Evolutionary conservation across 805 yeast genomes (phyloP), one percentile per base, ranked within the genome.

Genomic region (Starmerella potacharoeniae): DNA sequence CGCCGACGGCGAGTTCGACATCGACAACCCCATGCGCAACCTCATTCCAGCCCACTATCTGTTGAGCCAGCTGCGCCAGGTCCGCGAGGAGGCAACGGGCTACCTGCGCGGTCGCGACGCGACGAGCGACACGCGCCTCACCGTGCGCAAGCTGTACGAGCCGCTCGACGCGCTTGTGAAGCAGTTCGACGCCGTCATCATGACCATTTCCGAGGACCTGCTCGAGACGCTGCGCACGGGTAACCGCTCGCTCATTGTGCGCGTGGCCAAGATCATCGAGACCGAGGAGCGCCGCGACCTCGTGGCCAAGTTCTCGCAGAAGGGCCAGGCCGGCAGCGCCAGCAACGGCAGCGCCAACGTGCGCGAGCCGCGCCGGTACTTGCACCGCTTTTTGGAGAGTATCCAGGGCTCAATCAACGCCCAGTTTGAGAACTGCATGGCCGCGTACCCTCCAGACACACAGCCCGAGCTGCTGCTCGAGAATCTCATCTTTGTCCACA

Each of bases 401-500:
- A 71, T 87, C 44, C 77, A 79, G 59, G 75, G 75, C 50, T 77
- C 86, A 6, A 77, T 90, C 11, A 73, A 70, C 31, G 85, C 81
- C 22, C 83, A 84, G 42, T 89, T 89, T 70, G 72, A 76, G 37
- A 79, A 82, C 56, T 81, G 89, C 71, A 76, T 73, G 62, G 78
- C 76, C 56, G 76, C 76, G 55, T 82, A 75, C 65, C 71, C 69
- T 30, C 78, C 76, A 4, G 65, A 63, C 17, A 74, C 70, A 22
- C 71, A 65, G 45, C 75, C 75, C 40, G 79, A 82, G 68, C 75
- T 74, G 16, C 80, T 88, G 1, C 74, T 86, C 55, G 83, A 83
- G 41, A 81, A 85, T 60, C 70, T 90, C 54, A 83, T 81, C 55
- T 91, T 96, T 90, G 77, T 89, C 17, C 87, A 84, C 67, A 83